phyloP scores from a whole-genome alignment of 192 early-diverging fungal genomes.

The Coemansia sp. region DNA sequence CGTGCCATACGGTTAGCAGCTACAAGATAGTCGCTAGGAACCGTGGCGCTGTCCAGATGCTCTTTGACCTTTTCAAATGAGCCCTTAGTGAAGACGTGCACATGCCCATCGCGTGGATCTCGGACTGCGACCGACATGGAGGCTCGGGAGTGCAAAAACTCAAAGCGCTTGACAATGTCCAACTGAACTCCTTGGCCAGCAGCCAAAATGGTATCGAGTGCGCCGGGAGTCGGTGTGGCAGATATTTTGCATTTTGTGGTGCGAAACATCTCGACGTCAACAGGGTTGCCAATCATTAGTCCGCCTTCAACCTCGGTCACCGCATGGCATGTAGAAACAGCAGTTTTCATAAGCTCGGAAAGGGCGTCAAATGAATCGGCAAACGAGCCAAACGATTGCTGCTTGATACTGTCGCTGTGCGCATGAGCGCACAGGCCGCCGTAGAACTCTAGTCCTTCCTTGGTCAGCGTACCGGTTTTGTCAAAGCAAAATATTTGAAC shows the following conservation, averaged over 20 bases:
- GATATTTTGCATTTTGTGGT: constrained; percentile 20
- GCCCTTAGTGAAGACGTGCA: constrained; percentile 66
- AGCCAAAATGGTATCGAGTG: constrained; percentile 49
- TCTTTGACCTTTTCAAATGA: constrained; percentile 52
- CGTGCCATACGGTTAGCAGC: constrained; percentile 55
- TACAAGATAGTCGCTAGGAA: constrained; percentile 58
- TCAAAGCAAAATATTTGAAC: constrained; percentile 61
- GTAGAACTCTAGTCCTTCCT: constrained; percentile 58
- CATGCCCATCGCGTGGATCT: constrained; percentile 50
- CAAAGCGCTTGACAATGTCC: constrained; percentile 61
- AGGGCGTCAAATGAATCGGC: neutral
- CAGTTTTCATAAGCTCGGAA: neutral
- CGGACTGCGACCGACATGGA: constrained; percentile 66
- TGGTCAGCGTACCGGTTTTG: constrained; percentile 63
- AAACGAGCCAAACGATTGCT: neutral
- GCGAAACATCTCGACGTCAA: constrained; percentile 19
- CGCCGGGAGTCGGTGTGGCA: constrained; percentile 11
- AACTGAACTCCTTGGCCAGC: neutral
- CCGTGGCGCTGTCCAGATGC: constrained; percentile 39
- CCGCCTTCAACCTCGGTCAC: constrained; percentile 38
- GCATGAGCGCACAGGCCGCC: constrained; percentile 15
- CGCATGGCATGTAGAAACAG: constrained; percentile 49
- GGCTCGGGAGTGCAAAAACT: constrained; percentile 65
- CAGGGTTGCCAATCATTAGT: constrained; percentile 18
- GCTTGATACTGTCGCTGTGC: neutral